Percentiles rank a stretch among this genome's conserved stretches.
phyloP scores from a whole-genome alignment of 805 yeast genomes.

The Clavispora asparagi region DNA sequence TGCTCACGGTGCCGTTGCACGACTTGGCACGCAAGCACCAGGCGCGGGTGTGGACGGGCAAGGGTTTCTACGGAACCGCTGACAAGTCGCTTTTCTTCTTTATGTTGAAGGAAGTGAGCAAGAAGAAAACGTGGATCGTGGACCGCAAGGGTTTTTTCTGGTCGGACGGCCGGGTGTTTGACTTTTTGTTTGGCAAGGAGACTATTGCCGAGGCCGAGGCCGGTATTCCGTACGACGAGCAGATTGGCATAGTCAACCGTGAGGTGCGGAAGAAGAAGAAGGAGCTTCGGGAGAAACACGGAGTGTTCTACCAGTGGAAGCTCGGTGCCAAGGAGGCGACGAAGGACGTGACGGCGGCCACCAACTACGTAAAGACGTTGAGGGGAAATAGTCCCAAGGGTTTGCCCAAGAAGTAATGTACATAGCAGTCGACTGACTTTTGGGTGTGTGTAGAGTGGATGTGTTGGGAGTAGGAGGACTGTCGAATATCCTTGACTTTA shows the following conservation, averaged over 20 bases:
- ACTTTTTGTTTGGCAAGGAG: slow-evolving; percentile 76
- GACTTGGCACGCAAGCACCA: slow-evolving; percentile 51
- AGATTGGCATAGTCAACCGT: slow-evolving; percentile 44
- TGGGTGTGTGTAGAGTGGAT: too few species aligned
- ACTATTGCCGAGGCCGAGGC: slow-evolving; percentile 70
- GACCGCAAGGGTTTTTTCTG: slow-evolving; percentile 87
- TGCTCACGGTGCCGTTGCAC: slow-evolving; percentile 58
- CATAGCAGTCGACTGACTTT: too few species aligned
- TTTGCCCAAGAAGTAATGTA: slow-evolving; percentile 11
- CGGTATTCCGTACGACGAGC: slow-evolving; percentile 59
- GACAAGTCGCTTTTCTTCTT: slow-evolving; percentile 72
- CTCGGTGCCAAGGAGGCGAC: slow-evolving; percentile 29
- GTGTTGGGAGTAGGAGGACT: too few species aligned
- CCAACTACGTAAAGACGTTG: slow-evolving; percentile 19
- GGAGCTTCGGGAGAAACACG: slow-evolving; percentile 49
- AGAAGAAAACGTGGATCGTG: slow-evolving; percentile 62
- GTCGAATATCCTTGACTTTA: too few species aligned
- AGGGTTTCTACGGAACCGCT: slow-evolving; percentile 80
- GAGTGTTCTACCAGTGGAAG: slow-evolving; percentile 57
- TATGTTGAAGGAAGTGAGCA: slow-evolving; percentile 51
- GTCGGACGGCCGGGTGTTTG: slow-evolving; percentile 88
- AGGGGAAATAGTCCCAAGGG: slow-evolving; percentile 5
- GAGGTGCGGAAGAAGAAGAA: slow-evolving; percentile 45
- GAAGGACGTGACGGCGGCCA: slow-evolving; percentile 21
- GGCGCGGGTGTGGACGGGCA: slow-evolving; percentile 78